Evolutionary conservation across 257 asterid genomes (phyloP), one percentile per base, ranked within the genome.

Genomic region (Asclepias syriaca): DNA sequence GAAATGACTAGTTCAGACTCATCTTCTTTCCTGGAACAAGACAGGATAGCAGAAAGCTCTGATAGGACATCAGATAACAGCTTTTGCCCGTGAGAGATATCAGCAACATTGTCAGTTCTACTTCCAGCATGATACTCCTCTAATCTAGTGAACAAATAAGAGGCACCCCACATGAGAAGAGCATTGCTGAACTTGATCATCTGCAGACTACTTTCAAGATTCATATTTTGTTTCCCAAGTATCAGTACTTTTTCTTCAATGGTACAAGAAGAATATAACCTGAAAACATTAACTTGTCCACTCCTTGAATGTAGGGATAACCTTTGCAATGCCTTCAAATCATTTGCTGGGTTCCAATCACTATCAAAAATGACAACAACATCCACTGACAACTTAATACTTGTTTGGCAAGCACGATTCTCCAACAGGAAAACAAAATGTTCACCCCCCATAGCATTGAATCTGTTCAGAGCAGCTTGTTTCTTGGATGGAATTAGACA

Each of bases 91-190:
- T 85, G 74, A 48, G 88, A 82, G 72, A 80, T 76, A 56, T 84
- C 77, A 24, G 73, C 77, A 70, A 66, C 77, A 46, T 74, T 65
- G 73, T 54, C 48, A 57, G 80, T 73, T 77, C 57, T 75, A 57
- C 80, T 77, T 68, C 77, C 78, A n/a, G 87, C 79, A 80, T 85
- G 95, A 79, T 81, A 88, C 75, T 88, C 89, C 18, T 89, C 95
- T 78, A 94, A 83, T 83, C 85, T 90, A 65, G 77, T 70, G 83
- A 94, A 88, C 27, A 94, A 87, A 74, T 86, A 46, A 5, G 82
- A 54, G 66, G 92, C 96, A 79, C 99, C 96, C 99, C 99, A 94
- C 75, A 83, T 84, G 58, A 94, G 98, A 66, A 89, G 81, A 70
- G 78, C 70, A 73, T 84, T 79, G 79, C 77, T 80, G 71, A 91